Base-by-base conservation (phyloP, 1,284 basidiomycete species). In the Ganoderma sinense region DNA sequence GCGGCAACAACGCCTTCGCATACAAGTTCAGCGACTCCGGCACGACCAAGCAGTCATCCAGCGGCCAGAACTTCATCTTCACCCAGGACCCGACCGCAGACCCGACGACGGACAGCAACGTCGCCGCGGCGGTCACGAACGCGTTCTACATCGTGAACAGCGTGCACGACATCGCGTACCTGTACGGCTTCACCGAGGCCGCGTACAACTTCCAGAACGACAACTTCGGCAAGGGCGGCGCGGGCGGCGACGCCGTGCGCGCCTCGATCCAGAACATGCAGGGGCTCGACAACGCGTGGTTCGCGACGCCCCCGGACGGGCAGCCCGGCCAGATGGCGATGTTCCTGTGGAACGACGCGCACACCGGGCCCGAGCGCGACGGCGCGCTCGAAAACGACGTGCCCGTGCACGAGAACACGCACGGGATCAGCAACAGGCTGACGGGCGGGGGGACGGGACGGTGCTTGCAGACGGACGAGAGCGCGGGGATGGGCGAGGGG, bases 361-460 rank as follows among this genome's bases (percentile, higher is more conserved):
- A 70, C n/a, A n/a, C n/a, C n/a, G n/a, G n/a, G 71, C 83, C 81
- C 14, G 68, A 80, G 53, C 84, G 85, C 55, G 86, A 87, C 66
- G 86, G 85, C n/a, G 80, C 84, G 0, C 78, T 87, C 58, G 84
- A 86, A 69, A 87, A 87, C 74, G 86, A 87, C 68, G 84, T 87
- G 68, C 75, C 85, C 23, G 73, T 80, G 14, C 87, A 88, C 73
- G 86, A 87, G 73, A 80, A 82, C 60, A 85, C 85, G 2, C 86
- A 88, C 71, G 87, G 86, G 1, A 81, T 87, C 69, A 85, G 84
- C 36, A 86, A 86, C 75, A 81, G 86, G 16, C 76, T 88, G 80
- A 86, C 85, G 31, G 86, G 86, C 26, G 86, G 87, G 16, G 87
- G 86, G 5, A 87, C 86, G 16, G 87, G 81, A 18, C 65, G 65